Conservation (phyloP, 345 rosid genomes). For the Pelargonium nanum region DNA sequence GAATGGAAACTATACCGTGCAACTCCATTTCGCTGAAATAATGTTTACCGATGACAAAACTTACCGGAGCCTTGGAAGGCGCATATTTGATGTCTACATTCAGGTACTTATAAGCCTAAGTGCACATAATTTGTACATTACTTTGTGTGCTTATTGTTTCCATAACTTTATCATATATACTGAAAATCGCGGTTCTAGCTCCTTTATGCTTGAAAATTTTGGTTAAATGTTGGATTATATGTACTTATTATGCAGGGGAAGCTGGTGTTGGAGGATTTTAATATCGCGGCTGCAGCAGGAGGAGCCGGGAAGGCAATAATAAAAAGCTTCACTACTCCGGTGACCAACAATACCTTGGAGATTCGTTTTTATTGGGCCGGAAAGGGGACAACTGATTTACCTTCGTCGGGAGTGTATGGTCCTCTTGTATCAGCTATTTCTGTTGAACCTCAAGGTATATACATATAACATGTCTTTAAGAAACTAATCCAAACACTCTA, state of each 20-base stretch:
- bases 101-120: too few species aligned
- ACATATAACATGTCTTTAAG: too few species aligned
- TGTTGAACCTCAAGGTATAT: conserved; percentile 12
- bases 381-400: conserved; percentile 43
- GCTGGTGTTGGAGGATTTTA: conserved; percentile 39
- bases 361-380: conserved; percentile 58
- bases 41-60: conserved; percentile 28
- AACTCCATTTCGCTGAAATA: conserved; percentile 75
- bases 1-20: conserved; percentile 38
- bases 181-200: too few species aligned
- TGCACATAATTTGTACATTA: too few species aligned
- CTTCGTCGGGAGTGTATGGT: conserved; percentile 39
- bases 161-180: too few species aligned
- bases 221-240: neutral
- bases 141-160: too few species aligned
- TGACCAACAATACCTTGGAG: conserved; percentile 31
- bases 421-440: conserved; percentile 57
- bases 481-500: too few species aligned
- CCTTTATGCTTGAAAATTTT: neutral
- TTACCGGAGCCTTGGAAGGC: conserved; percentile 40
- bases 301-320: conserved; percentile 31
- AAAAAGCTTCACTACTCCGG: conserved; percentile 11
- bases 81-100: conserved; percentile 52
- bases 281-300: conserved; percentile 39
- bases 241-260: conserved; percentile 47